These are phyloP conservation scores for Panicum virgatum DNA, from an alignment of 202 grass and related monocot species.

Conservation along the genomic window DNA sequence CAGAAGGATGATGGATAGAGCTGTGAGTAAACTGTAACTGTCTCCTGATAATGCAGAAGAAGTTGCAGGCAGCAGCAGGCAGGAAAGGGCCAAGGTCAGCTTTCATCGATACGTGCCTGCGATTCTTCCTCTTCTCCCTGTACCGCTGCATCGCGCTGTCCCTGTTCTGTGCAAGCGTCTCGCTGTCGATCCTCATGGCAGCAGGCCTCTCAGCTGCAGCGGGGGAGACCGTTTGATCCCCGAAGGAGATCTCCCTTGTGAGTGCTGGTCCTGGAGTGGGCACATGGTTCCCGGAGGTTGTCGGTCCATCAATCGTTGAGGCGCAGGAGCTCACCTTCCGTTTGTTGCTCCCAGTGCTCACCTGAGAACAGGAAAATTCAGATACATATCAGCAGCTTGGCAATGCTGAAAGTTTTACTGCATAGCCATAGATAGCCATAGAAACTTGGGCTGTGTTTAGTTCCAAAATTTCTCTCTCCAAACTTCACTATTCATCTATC, in stretches of 20 bases:
- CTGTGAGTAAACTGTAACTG: neutral
- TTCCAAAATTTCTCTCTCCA: no score
- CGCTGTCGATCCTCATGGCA: slow-evolving; percentile 58
- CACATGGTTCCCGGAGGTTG: slow-evolving; percentile 49
- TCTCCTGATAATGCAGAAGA: neutral
- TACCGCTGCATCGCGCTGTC: slow-evolving; percentile 86
- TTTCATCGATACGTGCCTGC: slow-evolving; percentile 53
- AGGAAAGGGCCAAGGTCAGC: neutral
- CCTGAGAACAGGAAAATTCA: slow-evolving; percentile 46
- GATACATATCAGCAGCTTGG: neutral
- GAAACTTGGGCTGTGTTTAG: no score
- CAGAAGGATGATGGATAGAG: neutral
- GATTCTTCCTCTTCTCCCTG: slow-evolving; percentile 87
- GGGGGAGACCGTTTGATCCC: slow-evolving; percentile 48
- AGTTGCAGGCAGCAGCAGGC: neutral
- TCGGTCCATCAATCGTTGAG: slow-evolving; percentile 49
- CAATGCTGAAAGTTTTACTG: neutral
- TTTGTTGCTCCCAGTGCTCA: slow-evolving; percentile 56
- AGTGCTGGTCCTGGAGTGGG: slow-evolving; percentile 39
- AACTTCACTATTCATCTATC: no score
- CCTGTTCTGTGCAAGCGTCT: slow-evolving; percentile 67
- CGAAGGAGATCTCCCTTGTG: slow-evolving; percentile 71
- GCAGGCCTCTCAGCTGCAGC: slow-evolving; percentile 34
- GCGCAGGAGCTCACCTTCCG: slow-evolving; percentile 54
- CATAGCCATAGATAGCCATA: neutral